Conservation (phyloP, 169 alveolate genomes). For the Plasmodium coatneyi region DNA sequence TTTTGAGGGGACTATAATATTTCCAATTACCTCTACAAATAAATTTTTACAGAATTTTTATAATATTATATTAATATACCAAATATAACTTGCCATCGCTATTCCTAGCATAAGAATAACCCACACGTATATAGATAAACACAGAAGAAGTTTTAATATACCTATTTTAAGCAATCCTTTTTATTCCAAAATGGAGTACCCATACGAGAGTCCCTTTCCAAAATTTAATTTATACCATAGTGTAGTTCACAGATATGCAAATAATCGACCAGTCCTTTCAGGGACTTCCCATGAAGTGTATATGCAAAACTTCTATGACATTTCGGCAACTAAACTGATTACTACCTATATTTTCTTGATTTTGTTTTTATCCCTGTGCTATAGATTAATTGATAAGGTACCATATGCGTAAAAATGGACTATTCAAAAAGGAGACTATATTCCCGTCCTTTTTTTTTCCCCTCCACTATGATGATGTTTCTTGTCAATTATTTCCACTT, state of each 20-base stretch:
- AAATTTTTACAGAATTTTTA: not conserved
- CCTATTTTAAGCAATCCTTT: not conserved
- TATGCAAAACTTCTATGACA: not conserved
- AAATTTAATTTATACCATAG: not conserved
- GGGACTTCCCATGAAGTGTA: not conserved
- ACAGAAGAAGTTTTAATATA: not conserved
- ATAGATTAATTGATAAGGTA: conserved; percentile 26
- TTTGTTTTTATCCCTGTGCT: not conserved
- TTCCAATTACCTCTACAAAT: not conserved
- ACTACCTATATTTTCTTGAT: not conserved
- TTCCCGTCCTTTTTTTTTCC: not conserved
- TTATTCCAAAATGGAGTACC: not conserved
- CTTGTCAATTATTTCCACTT: not conserved
- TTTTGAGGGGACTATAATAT: not conserved
- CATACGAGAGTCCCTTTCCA: not conserved
- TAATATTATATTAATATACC: not conserved
- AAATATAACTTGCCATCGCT: not conserved
- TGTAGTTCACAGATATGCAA: not conserved
- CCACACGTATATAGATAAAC: not conserved
- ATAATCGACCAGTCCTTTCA: not conserved
- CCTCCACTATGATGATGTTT: not conserved
- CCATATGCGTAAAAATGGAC: not conserved
- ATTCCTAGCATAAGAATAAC: not conserved
- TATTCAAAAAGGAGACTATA: not conserved
- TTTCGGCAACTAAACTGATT: not conserved